Conservation (phyloP, 2,329 filamentous ascomycete species). For the Ophiognomonia clavigignenti-juglandacearum region DNA sequence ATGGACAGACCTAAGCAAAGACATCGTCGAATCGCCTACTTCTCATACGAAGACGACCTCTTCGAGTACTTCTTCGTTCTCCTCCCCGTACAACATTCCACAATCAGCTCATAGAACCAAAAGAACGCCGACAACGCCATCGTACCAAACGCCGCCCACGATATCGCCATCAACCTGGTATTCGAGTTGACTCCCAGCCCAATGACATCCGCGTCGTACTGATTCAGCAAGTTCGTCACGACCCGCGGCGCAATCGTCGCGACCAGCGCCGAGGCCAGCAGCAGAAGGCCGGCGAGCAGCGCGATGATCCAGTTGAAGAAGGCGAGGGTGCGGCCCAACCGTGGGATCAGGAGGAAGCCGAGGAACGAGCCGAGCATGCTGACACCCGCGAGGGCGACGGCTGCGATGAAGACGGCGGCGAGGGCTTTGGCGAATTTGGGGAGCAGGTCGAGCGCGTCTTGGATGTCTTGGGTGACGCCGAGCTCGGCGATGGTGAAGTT, state of each 20-base stretch:
- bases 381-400: slow-evolving; percentile 16
- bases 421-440: slow-evolving; percentile 18
- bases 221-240: slow-evolving; percentile 31
- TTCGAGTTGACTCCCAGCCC: slow-evolving; percentile 41
- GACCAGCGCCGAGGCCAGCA: slow-evolving; percentile 38
- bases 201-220: slow-evolving; percentile 30
- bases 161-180: slow-evolving; percentile 38
- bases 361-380: slow-evolving; percentile 15
- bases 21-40: no score
- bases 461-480: slow-evolving; percentile 17
- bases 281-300: slow-evolving; percentile 29
- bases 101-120: slow-evolving; percentile 9
- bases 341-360: slow-evolving; percentile 13
- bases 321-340: slow-evolving; percentile 17
- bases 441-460: slow-evolving; percentile 17
- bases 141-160: slow-evolving; percentile 42
- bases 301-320: slow-evolving; percentile 35
- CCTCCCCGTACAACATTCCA: slow-evolving; percentile 2
- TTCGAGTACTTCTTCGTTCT: no score
- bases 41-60: no score
- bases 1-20: no score
- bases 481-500: slow-evolving; percentile 16
- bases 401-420: slow-evolving; percentile 18
- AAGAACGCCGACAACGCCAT: slow-evolving; percentile 30
- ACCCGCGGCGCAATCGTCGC: slow-evolving; percentile 34